These are phyloP conservation scores for Nicotiana undulata DNA, from an alignment of 257 asterid species.

Conservation along the genomic window DNA sequence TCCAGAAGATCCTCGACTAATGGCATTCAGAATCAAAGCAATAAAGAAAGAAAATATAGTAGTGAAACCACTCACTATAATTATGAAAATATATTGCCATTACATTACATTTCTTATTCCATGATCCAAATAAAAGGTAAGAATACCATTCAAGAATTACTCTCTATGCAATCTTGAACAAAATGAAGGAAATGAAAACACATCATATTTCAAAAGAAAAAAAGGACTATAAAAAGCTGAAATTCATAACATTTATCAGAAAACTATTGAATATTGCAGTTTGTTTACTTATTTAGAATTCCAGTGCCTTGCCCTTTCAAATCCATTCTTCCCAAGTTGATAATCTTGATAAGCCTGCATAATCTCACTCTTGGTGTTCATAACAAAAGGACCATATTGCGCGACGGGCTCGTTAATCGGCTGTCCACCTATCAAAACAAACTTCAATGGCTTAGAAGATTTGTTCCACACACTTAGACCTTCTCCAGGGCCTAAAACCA, in stretches of 20 bases:
- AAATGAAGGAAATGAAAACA: neutral
- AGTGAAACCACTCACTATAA: too few species aligned
- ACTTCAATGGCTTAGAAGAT: slow-evolving; percentile 44
- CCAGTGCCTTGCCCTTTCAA: slow-evolving; percentile 77
- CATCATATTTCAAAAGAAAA: neutral
- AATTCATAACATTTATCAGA: neutral
- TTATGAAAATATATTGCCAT: neutral
- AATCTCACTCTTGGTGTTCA: slow-evolving; percentile 83
- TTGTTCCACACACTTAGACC: slow-evolving; percentile 86
- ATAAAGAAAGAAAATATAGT: too few species aligned
- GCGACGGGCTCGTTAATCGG: slow-evolving; percentile 80
- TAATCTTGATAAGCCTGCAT: slow-evolving; percentile 74
- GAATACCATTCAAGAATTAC: neutral
- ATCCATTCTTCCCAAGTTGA: slow-evolving; percentile 63
- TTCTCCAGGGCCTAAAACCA: slow-evolving; percentile 80
- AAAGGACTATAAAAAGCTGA: neutral
- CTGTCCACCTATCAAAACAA: slow-evolving; percentile 63
- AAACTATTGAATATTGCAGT: neutral
- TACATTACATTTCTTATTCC: neutral
- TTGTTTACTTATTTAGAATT: slow-evolving; percentile 25
- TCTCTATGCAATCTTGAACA: neutral
- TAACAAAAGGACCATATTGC: slow-evolving; percentile 92
- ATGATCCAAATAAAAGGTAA: neutral
- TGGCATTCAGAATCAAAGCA: too few species aligned
- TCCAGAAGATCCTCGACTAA: too few species aligned